These are phyloP conservation scores for Haberlea rhodopensis DNA, from an alignment of 257 asterid species.

Conservation along the genomic window DNA sequence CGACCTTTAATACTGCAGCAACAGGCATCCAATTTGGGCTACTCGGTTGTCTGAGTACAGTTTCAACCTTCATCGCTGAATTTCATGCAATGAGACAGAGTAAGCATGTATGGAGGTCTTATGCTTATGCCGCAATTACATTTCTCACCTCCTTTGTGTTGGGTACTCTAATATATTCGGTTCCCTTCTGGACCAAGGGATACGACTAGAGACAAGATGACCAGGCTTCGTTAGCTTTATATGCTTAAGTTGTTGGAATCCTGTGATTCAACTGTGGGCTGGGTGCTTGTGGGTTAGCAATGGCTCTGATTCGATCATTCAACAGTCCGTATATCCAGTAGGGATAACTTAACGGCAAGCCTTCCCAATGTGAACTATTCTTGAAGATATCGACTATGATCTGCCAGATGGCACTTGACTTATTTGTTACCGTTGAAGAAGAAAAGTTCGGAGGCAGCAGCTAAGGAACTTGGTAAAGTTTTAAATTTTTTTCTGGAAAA, in stretches of 20 bases:
- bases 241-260: not conserved
- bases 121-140: slow-evolving; percentile 56
- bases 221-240: not conserved
- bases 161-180: slow-evolving; percentile 68
- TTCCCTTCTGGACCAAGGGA: slow-evolving; percentile 57
- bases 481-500: no score
- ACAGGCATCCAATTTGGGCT: slow-evolving; percentile 70
- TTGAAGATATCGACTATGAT: not conserved
- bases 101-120: slow-evolving; percentile 59
- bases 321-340: not conserved
- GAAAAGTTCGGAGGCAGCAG: not conserved
- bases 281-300: not conserved
- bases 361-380: no score
- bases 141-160: slow-evolving; percentile 40
- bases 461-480: no score
- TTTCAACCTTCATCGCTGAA: slow-evolving; percentile 79
- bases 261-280: not conserved
- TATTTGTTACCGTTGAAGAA: not conserved
- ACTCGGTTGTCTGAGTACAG: slow-evolving; percentile 86
- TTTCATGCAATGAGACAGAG: slow-evolving; percentile 75
- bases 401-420: not conserved
- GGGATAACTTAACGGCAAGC: no score
- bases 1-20: slow-evolving; percentile 47
- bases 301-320: not conserved
- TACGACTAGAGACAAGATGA: slow-evolving; percentile 28